phyloP scores from a whole-genome alignment of 768 basidiomycete genomes.

The Amanita polypyramis region DNA sequence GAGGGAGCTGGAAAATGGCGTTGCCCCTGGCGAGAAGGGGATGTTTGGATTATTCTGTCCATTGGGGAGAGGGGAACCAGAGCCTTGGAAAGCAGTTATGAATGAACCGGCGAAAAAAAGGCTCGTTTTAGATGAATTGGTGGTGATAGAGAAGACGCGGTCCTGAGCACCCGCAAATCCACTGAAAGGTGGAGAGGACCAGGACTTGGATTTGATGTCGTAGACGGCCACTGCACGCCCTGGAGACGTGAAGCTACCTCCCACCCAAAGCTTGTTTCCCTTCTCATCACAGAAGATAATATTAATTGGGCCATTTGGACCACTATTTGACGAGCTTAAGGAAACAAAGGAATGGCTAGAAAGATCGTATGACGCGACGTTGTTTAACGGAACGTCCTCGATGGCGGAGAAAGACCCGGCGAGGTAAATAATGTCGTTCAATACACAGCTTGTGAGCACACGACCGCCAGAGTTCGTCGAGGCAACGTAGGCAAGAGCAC shows the following conservation, averaged over 20 bases:
- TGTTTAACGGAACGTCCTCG: conserved; percentile 44
- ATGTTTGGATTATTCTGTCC: conserved; percentile 79
- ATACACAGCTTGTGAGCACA: conserved; percentile 63
- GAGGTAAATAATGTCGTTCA: conserved; percentile 63
- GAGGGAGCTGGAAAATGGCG: conserved; percentile 82
- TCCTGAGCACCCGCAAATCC: conserved; percentile 67
- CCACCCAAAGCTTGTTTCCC: conserved; percentile 63
- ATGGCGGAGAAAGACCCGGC: conserved; percentile 79
- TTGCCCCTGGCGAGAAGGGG: conserved; percentile 71
- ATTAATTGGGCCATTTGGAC: conserved; percentile 67
- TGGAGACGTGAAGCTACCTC: conserved; percentile 66
- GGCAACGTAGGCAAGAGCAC: conserved; percentile 58
- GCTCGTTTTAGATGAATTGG: conserved; percentile 59
- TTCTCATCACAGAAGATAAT: conserved; percentile 69
- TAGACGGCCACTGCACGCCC: conserved; percentile 62
- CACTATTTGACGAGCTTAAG: conserved; percentile 40
- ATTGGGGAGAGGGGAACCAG: conserved; percentile 34
- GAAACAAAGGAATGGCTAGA: conserved; percentile 46
- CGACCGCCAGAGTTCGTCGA: conserved; percentile 73
- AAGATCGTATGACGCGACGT: conserved; percentile 69
- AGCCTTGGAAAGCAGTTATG: conserved; percentile 55
- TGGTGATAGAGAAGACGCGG: conserved; percentile 65
- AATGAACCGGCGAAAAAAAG: conserved; percentile 89
- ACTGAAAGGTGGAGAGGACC: conserved; percentile 73
- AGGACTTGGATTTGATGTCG: conserved; percentile 49